Evolutionary conservation across 2,329 filamentous ascomycete species (phyloP), one percentile per base, ranked within the genome.

Genomic region (Colletotrichum spaethianum): DNA sequence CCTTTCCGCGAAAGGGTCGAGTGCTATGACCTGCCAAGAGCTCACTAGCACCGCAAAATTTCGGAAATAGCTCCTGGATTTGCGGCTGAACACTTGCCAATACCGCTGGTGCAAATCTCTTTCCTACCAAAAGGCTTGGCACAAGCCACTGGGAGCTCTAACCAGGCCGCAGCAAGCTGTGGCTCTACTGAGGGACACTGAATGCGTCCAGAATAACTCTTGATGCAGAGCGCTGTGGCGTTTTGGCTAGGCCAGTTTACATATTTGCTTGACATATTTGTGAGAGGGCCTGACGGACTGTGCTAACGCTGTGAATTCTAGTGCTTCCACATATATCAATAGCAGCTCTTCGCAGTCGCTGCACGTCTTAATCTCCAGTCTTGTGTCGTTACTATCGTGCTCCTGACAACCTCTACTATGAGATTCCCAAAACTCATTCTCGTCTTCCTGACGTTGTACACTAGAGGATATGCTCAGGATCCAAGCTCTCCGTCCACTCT

Each of bases 71-170:
- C 44, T 23, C 42, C 12, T 36, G 40, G 50, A 56, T 50, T 50
- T 57, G 68, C 63, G 57, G 50, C 68, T 71, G 57, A 63, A 46
- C n/a, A 33, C 23, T 12, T 57, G n/a, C 69, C 57, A 63, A 59
- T 31, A 52, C 48, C 46, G n/a, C 14, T 62, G 50, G 42, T 36
- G 55, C 28, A 44, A 42, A 18, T 23, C 26, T 31, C 26, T 20
- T 38, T 26, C 33, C n/a, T 8, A n/a, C 67, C 8, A 59, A 33
- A 14, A 44, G 44, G 33, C 53, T 46, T 66, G 20, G 16, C 55
- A 12, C 26, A 52, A 60, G 67, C 62, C 53, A 59, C 53, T n/a
- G 8, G 1, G 1, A 4, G 12, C 53, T 3, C 1, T 14, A 16
- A 33, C n/a, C n/a, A 23, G 31, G 5, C 31, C 33, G 12, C 4